Base-by-base conservation (phyloP, 2,329 filamentous ascomycete genomes). In the Metarhizium album region DNA sequence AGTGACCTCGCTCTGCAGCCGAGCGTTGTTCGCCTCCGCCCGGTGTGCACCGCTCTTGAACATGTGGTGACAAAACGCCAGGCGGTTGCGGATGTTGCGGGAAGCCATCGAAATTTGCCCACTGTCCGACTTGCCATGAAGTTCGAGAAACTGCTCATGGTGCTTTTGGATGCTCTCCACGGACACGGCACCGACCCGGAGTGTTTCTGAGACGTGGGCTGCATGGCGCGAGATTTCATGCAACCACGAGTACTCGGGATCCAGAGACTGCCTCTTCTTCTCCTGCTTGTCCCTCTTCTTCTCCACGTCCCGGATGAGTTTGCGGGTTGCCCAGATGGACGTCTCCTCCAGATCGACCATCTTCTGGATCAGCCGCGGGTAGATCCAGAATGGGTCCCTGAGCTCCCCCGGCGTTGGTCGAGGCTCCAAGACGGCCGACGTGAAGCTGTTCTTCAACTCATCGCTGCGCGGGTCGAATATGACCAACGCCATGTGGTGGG, bases 1-100 rank as follows among this genome's bases (percentile, higher is more conserved):
- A 51, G 81, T 63, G 63, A 83, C 70, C 72, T 83, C 61, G 65
- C 82, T 62, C 61, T 75, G 47, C 59, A 84, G 65, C 52, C 80
- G 55, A 14, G 70, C 62, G 13, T 67, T 64, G 57, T 70, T 74
- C 1, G 71, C 65, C 0, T 53, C 53, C 0, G 70, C 64, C 13
- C 73, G 65, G 11, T 60, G 54, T 2, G 63, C 62, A 0, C 73
- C 60, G 47, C 63, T 68, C 16, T 56, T 53, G 1, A 71, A 47
- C 16, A 69, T 62, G 18, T 66, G 60, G 27, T 65, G 59, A 37
- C 58, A 61, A 49, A 64, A 68, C 0, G 57, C 51, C 4, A 74
- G 59, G 3, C 64, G 57, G 29, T 63, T 54, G 23, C 63, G 60
- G 1, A 69, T 59, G 4, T 59, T 55, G 11, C 57, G 51, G 1